Percentiles rank a stretch among this genome's conserved stretches.
Evolutionary conservation across 352 stramenopile genomes (phyloP).

Genomic region (Phytophthora citrophthora): DNA sequence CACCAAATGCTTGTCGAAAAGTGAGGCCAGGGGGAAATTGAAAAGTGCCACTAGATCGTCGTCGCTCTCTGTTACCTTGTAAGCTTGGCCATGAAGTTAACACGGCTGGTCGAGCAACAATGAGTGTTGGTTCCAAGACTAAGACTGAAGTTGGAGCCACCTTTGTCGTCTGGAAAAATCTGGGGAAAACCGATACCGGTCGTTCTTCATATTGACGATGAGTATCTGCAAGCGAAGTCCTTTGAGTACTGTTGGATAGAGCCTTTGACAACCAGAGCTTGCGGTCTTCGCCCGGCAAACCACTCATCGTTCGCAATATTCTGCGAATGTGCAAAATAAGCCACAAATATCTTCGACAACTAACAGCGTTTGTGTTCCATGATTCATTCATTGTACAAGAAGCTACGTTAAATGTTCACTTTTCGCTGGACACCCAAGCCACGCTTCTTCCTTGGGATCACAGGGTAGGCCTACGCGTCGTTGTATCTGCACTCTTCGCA

Average conservation of each 20-base stretch:
- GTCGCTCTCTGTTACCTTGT: neutral
- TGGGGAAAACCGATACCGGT: neutral
- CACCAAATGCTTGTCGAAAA: slow-evolving; percentile 30
- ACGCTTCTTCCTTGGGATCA: slow-evolving; percentile 17
- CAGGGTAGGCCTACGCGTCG: slow-evolving; percentile 8
- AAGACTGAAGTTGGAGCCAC: neutral
- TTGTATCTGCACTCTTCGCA: slow-evolving; percentile 17
- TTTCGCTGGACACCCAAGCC: slow-evolving; percentile 18
- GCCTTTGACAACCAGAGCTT: slow-evolving; percentile 19
- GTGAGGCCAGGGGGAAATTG: neutral
- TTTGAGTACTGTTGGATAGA: neutral
- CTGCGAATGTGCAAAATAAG: too few species aligned
- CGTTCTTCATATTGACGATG: neutral
- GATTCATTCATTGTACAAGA: too few species aligned
- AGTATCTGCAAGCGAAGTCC: neutral
- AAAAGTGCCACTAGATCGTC: neutral
- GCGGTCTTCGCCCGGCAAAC: neutral
- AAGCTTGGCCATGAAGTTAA: neutral
- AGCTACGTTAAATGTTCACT: too few species aligned
- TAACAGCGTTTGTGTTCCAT: too few species aligned
- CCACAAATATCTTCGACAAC: too few species aligned
- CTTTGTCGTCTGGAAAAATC: neutral
- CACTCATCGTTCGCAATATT: slow-evolving; percentile 4
- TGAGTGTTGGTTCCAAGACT: neutral
- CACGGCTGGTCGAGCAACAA: neutral